phyloP scores from a whole-genome alignment of 192 early-diverging fungal genomes.

The Chytriomyces sp. region DNA sequence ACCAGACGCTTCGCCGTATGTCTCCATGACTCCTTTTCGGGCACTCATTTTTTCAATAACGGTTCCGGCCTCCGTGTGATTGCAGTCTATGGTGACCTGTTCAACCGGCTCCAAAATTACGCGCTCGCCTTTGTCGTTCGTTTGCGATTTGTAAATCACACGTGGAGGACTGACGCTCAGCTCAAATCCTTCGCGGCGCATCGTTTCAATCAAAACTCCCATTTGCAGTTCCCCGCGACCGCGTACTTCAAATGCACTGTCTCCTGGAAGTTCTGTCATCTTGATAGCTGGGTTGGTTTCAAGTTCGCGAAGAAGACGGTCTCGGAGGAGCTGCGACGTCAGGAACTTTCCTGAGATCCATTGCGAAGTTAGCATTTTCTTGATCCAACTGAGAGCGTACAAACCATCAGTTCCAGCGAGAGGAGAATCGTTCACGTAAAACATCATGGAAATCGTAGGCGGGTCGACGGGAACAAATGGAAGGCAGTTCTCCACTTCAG shows the following conservation, averaged over 20 bases:
- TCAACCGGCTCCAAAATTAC: slow-evolving; percentile 77
- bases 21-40: slow-evolving; percentile 81
- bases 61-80: slow-evolving; percentile 67
- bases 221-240: slow-evolving; percentile 89
- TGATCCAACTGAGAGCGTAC: not conserved
- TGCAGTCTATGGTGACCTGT: slow-evolving; percentile 81
- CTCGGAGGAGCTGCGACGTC: slow-evolving; percentile 78
- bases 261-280: slow-evolving; percentile 62
- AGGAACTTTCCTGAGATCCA: slow-evolving; percentile 47
- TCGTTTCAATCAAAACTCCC: slow-evolving; percentile 84
- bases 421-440: slow-evolving; percentile 86
- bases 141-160: slow-evolving; percentile 69
- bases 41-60: slow-evolving; percentile 85
- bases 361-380: not conserved
- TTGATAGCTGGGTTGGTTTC: slow-evolving; percentile 83
- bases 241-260: slow-evolving; percentile 77
- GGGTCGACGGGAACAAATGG: slow-evolving; percentile 79
- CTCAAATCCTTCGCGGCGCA: slow-evolving; percentile 88
- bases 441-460: slow-evolving; percentile 83
- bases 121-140: slow-evolving; percentile 51
- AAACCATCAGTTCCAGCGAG: slow-evolving; percentile 76
- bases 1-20: slow-evolving; percentile 63
- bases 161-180: slow-evolving; percentile 78
- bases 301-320: slow-evolving; percentile 72
- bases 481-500: slow-evolving; percentile 60